Evolutionary conservation across 2,329 filamentous ascomycete species (phyloP).

Genomic region (Cercospora sp.): DNA sequence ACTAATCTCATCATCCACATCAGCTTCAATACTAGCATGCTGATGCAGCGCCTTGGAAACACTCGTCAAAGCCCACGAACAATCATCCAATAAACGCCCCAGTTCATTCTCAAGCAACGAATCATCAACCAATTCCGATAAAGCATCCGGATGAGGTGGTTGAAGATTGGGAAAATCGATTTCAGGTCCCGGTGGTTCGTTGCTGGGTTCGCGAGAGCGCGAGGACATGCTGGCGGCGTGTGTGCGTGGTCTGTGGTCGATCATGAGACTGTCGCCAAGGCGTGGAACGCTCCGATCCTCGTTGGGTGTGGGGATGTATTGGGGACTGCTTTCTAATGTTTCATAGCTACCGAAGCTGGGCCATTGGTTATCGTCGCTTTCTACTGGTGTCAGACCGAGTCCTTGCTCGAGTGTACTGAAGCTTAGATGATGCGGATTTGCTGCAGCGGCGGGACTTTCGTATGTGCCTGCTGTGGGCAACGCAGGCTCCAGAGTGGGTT

Average conservation of each 20-base stretch:
- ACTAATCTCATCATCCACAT: constrained; percentile 18
- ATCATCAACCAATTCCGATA: constrained; percentile 36
- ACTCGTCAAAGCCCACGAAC: constrained; percentile 23
- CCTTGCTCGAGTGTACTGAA: constrained; percentile 18
- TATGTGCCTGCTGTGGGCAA: background rate
- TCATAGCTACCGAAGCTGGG: constrained; percentile 25
- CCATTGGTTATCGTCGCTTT: constrained; percentile 22
- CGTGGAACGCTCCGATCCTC: constrained; percentile 15
- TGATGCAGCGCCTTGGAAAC: constrained; percentile 19
- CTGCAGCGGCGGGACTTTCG: background rate
- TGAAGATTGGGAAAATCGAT: constrained; percentile 35
- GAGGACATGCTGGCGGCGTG: constrained; percentile 21
- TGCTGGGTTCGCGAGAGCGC: constrained; percentile 25
- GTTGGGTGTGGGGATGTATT: constrained; percentile 12
- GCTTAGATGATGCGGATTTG: constrained; percentile 19
- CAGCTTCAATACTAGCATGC: constrained; percentile 20
- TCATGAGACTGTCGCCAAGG: constrained; percentile 22
- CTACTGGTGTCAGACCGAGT: constrained; percentile 8
- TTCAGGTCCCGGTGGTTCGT: constrained; percentile 22
- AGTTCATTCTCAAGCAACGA: constrained; percentile 35
- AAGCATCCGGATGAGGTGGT: constrained; percentile 34
- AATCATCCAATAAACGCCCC: constrained; percentile 33
- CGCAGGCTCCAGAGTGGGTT: constrained; percentile 26
- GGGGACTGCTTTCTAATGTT: constrained; percentile 21
- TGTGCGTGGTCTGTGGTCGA: constrained; percentile 15